Percentiles rank a stretch among this genome's conserved stretches.
Conservation (phyloP, 2,329 filamentous ascomycete genomes). For the Fusarium longipes region DNA sequence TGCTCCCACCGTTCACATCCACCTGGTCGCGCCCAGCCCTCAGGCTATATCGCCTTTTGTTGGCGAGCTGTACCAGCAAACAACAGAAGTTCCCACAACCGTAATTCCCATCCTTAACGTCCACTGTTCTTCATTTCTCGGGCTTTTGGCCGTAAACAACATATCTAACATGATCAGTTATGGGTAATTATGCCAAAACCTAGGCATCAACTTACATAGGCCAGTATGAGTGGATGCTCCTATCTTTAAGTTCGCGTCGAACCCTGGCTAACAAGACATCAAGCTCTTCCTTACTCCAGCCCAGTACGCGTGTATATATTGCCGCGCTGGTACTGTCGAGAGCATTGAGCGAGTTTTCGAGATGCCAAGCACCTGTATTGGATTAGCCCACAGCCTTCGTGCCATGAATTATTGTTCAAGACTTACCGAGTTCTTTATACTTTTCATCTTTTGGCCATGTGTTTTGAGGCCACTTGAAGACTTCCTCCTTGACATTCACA, state of each 20-base stretch:
- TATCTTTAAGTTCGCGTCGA: constrained; percentile 43
- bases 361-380: constrained; percentile 45
- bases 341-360: constrained; percentile 36
- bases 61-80: too few species aligned
- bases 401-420: fast-evolving
- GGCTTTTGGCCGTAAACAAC: constrained; percentile 32
- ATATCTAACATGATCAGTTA: constrained; percentile 1
- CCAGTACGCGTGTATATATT: constrained; percentile 44
- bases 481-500: constrained; percentile 57
- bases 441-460: constrained; percentile 61
- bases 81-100: too few species aligned
- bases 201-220: constrained; percentile 38
- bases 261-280: constrained; percentile 43
- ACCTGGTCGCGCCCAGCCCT: too few species aligned
- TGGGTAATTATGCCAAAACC: fast-evolving
- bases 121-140: neutral
- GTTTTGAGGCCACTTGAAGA: constrained; percentile 61
- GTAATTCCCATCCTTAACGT: neutral
- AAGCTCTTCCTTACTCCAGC: constrained; percentile 45
- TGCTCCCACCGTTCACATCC: too few species aligned
- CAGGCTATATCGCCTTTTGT: too few species aligned
- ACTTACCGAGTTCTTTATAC: constrained; percentile 57
- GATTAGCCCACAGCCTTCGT: fast-evolving
- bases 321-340: constrained; percentile 47
- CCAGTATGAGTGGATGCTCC: constrained; percentile 45